Evolutionary conservation across 352 stramenopile genomes (phyloP).

Genomic region (Phytophthora quininea): DNA sequence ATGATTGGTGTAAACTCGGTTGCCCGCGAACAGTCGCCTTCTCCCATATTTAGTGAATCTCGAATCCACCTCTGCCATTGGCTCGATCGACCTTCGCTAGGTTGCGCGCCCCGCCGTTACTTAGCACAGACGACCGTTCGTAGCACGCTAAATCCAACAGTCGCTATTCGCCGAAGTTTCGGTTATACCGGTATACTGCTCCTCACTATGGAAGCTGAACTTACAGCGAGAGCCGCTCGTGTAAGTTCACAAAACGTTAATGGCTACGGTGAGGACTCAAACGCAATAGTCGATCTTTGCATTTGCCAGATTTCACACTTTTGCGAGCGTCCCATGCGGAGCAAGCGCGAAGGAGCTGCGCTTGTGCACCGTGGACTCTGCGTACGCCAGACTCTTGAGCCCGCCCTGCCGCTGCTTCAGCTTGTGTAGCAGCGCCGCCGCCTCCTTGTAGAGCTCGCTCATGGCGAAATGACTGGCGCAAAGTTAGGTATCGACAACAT

Average conservation of each 20-base stretch:
- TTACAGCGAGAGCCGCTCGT: neutral
- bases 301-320: neutral
- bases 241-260: neutral
- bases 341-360: constrained; percentile 89
- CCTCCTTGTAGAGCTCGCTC: constrained; percentile 89
- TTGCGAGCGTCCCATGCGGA: neutral
- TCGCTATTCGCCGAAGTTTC: too few relatives aligned
- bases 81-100: neutral
- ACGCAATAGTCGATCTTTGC: neutral
- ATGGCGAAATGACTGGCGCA: constrained; percentile 30
- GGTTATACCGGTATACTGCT: neutral
- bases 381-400: constrained; percentile 87
- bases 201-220: neutral
- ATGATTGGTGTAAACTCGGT: neutral
- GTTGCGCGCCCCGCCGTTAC: neutral
- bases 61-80: neutral
- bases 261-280: neutral
- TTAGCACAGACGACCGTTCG: neutral
- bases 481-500: neutral
- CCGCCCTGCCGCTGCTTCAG: constrained; percentile 78
- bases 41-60: neutral
- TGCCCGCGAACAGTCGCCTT: neutral
- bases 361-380: constrained; percentile 83
- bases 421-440: constrained; percentile 75
- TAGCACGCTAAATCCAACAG: neutral